phyloP scores from a whole-genome alignment of 2,329 filamentous ascomycete species.

The Arthrobotrys musiformis region DNA sequence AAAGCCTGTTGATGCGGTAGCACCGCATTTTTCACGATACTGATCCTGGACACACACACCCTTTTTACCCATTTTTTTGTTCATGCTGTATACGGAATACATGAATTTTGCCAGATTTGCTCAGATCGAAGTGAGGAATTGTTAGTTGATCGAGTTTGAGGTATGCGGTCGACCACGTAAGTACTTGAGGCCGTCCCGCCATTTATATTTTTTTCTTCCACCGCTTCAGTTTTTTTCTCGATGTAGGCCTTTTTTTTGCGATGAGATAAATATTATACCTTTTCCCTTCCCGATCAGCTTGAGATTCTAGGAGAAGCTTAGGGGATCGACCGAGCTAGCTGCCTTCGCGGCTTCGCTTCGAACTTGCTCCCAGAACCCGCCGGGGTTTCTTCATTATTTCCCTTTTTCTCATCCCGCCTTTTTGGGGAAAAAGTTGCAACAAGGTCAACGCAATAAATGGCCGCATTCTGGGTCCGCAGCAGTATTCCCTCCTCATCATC shows the following conservation, averaged over 20 bases:
- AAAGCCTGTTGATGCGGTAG: too few species aligned
- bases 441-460: constrained; percentile 53
- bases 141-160: neutral
- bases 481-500: constrained; percentile 15
- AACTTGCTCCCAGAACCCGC: neutral
- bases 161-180: constrained; percentile 5
- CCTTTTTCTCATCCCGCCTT: neutral
- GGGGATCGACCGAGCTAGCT: constrained; percentile 5
- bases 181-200: neutral
- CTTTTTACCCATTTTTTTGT: neutral
- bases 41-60: neutral
- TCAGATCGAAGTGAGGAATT: too few species aligned
- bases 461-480: constrained; percentile 38
- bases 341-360: constrained; percentile 1
- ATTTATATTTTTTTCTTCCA: neutral
- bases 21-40: constrained; percentile 11
- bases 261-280: too few species aligned
- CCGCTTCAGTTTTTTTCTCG: too few species aligned
- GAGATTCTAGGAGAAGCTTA: too few species aligned
- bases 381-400: neutral
- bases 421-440: constrained; percentile 28
- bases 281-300: too few species aligned
- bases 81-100: neutral
- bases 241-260: too few species aligned
- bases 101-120: constrained; percentile 22